Evolutionary conservation across 306 rosid species (phyloP), one percentile per base, ranked within the genome.

Genomic region (Prunus armeniaca): DNA sequence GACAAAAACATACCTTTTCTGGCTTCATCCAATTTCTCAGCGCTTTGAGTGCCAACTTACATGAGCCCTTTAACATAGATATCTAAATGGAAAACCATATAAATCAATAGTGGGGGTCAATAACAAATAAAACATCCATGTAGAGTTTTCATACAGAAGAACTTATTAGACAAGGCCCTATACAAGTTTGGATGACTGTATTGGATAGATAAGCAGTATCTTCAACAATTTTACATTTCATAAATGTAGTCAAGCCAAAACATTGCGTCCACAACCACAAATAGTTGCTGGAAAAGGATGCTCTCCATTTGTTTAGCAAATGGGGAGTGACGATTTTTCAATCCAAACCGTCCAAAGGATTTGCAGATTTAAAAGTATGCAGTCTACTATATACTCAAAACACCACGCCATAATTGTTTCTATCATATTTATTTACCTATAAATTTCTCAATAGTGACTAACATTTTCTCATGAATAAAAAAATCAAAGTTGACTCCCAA

Each of bases 21-120:
- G 99, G 85, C 65, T 30, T 43, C 92, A 96, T 89, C 99, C 99
- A 96, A 14, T 65, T 74, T 73, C 83, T 88, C 72, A 96, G 79
- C 77, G 84, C 80, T 75, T 88, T 92, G 54, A 96, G 79, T 22
- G 93, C 82, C 28, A 55, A 28, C 70, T 76, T 84, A 70, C 93
- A 90, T 12, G 99, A 79, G 78, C 55, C 82, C 80, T 87, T 96
- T 65, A 92, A 56, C 92, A 92, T 80, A 55, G 84, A 82, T 83
- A 92, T 73, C 99, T 96, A 90, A 85, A 79, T 46, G 72, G 58
- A 64, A 85, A 81, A 47, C 70, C 52, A 67, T 70, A 69, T 14
- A 11, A 38, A 78, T 80, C 38, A 84, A 27, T 32, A 20, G 34
- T 3, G 45, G 43, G n/a, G 20, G 72, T 65, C 50, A 60, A 15